A percentile compares a stretch with the other conserved stretches of the same genome.
phyloP scores from a whole-genome alignment of 306 rosid species.

The Echinosophora koreensis region DNA sequence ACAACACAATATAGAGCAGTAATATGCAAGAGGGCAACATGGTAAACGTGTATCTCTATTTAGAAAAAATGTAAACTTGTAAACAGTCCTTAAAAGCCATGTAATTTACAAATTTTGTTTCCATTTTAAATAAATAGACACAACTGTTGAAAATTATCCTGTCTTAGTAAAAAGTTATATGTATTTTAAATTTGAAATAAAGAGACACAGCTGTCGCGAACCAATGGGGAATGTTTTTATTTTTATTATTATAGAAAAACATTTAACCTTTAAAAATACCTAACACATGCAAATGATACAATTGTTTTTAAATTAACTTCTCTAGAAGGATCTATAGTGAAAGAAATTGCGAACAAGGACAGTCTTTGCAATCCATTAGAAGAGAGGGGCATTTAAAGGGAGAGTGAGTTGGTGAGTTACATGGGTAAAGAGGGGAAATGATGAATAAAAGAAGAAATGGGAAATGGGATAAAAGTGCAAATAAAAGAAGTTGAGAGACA shows the following conservation, averaged over 20 bases:
- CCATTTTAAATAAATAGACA: not conserved
- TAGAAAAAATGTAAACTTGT: not conserved
- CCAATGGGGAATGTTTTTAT: too few relatives aligned
- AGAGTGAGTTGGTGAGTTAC: too few relatives aligned
- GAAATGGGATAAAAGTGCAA: not conserved
- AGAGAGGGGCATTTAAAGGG: not conserved
- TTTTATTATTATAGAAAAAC: too few relatives aligned
- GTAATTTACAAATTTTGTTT: not conserved
- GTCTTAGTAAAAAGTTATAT: not conserved
- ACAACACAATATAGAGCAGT: not conserved
- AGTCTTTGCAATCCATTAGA: too few relatives aligned
- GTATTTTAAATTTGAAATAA: too few relatives aligned
- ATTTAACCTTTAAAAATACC: too few relatives aligned
- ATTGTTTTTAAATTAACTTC: too few relatives aligned
- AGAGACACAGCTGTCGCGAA: too few relatives aligned
- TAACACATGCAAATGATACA: too few relatives aligned
- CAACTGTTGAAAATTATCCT: not conserved
- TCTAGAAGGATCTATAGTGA: too few relatives aligned
- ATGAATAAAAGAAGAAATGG: not conserved
- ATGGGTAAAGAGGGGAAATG: not conserved
- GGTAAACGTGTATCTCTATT: not conserved
- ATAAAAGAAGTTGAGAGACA: constrained; percentile 12
- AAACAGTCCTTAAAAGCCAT: not conserved
- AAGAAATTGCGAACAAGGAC: not conserved
- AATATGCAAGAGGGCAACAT: too few relatives aligned